A percentile compares a stretch with the other conserved stretches of the same genome.
Conservation (phyloP, 495 filamentous ascomycete genomes). For the Lasiosphaeria hispida region DNA sequence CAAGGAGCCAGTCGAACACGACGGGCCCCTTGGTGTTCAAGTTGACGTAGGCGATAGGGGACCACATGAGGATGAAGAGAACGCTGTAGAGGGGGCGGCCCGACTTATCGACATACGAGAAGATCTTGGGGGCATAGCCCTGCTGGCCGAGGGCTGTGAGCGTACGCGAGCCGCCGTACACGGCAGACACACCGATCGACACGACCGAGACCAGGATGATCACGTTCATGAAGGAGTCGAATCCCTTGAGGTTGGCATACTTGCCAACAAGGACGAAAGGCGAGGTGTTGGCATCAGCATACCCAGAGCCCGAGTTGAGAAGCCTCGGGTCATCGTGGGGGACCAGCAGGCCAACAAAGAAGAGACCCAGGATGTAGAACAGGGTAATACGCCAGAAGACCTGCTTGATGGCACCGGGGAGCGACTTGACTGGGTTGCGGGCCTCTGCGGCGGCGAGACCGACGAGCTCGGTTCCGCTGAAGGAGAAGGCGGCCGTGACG, state of each 20-base stretch:
- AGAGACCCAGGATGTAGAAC: constrained; percentile 73
- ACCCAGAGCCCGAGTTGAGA: constrained; percentile 44
- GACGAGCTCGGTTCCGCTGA: constrained; percentile 68
- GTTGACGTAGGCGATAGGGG: constrained; percentile 56
- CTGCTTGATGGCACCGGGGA: constrained; percentile 68
- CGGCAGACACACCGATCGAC: constrained; percentile 63
- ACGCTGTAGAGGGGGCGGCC: constrained; percentile 57
- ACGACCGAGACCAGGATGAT: constrained; percentile 71
- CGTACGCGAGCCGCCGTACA: constrained; percentile 67
- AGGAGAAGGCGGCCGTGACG: constrained; percentile 72
- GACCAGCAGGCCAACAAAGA: constrained; percentile 74
- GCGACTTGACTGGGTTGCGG: constrained; percentile 58
- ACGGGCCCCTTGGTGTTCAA: constrained; percentile 41
- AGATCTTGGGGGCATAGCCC: constrained; percentile 55
- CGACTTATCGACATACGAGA: constrained; percentile 57
- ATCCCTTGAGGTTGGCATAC: constrained; percentile 61
- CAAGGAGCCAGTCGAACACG: constrained; percentile 66
- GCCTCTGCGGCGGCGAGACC: constrained; percentile 73
- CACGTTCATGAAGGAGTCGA: constrained; percentile 71
- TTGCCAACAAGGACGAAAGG: constrained; percentile 73
- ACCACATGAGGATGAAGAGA: constrained; percentile 45
- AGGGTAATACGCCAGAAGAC: constrained; percentile 70
- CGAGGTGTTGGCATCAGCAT: constrained; percentile 57
- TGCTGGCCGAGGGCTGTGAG: constrained; percentile 62
- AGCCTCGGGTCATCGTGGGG: constrained; percentile 53